Conservation (phyloP, 345 rosid species). For the Hirschfeldia incana region DNA sequence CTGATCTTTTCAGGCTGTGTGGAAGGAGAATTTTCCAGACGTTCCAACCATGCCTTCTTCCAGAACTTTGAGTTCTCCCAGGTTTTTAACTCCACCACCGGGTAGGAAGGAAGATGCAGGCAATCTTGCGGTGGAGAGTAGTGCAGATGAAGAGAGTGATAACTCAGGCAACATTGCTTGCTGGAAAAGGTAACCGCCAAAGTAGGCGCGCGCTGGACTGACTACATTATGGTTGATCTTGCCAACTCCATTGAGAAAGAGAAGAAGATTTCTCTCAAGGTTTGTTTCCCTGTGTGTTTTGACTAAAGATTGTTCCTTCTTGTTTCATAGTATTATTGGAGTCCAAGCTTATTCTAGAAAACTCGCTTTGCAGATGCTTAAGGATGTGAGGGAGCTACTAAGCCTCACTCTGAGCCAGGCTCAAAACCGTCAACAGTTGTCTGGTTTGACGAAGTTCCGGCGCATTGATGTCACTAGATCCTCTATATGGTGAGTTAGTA, state of each 20-base stretch:
- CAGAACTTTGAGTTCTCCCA: conserved; percentile 45
- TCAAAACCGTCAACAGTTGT: too few relatives aligned
- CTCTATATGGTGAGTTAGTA: too few relatives aligned
- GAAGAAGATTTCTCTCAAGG: conserved; percentile 93
- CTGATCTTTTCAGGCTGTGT: conserved; percentile 84
- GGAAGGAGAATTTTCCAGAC: conserved; percentile 52
- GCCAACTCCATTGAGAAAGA: conserved; percentile 79
- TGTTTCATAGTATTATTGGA: conserved; percentile 8
- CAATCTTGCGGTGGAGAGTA: conserved; percentile 51
- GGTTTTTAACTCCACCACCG: conserved; percentile 47
- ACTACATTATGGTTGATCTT: conserved; percentile 72
- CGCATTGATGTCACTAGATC: too few relatives aligned
- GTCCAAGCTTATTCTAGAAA: conserved; percentile 4
- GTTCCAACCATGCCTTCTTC: conserved; percentile 48
- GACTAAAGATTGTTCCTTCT: neutral
- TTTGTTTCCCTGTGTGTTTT: too few relatives aligned
- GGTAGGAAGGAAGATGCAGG: conserved; percentile 58
- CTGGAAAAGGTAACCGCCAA: conserved; percentile 56
- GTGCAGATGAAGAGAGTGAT: conserved; percentile 64
- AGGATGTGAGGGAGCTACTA: conserved; percentile 76
- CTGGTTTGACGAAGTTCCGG: too few relatives aligned
- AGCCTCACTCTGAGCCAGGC: too few relatives aligned
- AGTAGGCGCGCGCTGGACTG: conserved; percentile 65
- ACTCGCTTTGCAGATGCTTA: conserved; percentile 62
- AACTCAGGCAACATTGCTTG: conserved; percentile 58